Evolutionary conservation across 345 rosid species (phyloP).

Genomic region (Reutealis trisperma): DNA sequence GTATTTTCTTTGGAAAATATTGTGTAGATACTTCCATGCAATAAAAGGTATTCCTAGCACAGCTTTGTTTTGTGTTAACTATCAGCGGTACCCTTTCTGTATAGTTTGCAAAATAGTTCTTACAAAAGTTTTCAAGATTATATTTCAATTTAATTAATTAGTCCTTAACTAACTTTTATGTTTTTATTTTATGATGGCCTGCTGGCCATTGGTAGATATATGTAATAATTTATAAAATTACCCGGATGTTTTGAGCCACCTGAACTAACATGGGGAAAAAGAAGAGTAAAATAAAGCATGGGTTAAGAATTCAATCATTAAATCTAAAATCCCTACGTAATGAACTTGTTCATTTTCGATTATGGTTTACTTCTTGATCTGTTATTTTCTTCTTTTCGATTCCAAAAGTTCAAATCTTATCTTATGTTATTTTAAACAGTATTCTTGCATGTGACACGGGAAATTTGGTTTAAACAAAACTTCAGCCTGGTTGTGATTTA

Average conservation of each 20-base stretch:
- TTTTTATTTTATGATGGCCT: too few relatives aligned
- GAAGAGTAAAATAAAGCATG: background rate
- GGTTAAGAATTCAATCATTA: too few relatives aligned
- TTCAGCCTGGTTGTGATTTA: background rate
- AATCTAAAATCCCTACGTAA: too few relatives aligned
- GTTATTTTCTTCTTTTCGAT: too few relatives aligned
- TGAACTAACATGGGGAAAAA: background rate
- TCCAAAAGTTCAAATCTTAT: too few relatives aligned
- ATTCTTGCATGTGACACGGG: background rate
- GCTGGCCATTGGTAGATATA: background rate
- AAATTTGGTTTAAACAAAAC: background rate
- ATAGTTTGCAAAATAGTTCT: background rate
- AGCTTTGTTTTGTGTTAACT: background rate
- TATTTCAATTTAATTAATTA: background rate
- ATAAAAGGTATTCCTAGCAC: too few relatives aligned
- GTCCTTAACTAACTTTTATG: too few relatives aligned
- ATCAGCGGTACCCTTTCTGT: background rate
- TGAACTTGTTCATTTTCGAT: too few relatives aligned
- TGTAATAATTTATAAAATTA: background rate
- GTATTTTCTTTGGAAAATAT: too few relatives aligned
- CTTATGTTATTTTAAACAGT: background rate
- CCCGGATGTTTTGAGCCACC: background rate
- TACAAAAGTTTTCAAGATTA: background rate
- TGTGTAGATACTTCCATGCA: too few relatives aligned
- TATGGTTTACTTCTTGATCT: too few relatives aligned